Evolutionary conservation across 768 basidiomycete species (phyloP), one percentile per base, ranked within the genome.

Genomic region (Suillus sp.): DNA sequence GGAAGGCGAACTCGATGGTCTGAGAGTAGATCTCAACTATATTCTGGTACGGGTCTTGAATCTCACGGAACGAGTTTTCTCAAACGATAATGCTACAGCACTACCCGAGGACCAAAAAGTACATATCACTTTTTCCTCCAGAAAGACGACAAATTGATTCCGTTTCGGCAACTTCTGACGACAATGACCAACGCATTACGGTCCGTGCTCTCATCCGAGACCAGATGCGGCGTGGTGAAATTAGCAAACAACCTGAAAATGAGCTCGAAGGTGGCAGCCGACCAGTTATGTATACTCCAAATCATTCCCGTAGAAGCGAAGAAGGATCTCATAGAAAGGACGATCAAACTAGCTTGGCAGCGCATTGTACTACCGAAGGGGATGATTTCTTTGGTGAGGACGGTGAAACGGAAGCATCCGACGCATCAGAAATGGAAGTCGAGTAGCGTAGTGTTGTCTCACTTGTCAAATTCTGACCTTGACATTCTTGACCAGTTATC

Each of bases 21-120:
- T 92, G 18, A 83, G 96, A n/a, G 83, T 96, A 16, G 94, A 96
- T 72, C 80, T 97, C 51, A 95, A 96, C 73, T 99, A 98, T 72
- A 86, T 96, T 57, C 72, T 95, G 74, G 95, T 95, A 66, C 63
- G 77, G 74, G 37, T 57, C 56, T 40, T 10, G 27, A 57, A 27
- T 30, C 16, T 34, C 10, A 43, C 47, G 7, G 3, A n/a, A 40
- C 32, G 38, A 43, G 18, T 16, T 27, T 34, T 42, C 40, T n/a
- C 13, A 13, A 40, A 16, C 30, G 45, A 42, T 34, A n/a, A 22
- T 40, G 16, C 16, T 60, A 30, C 64, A 94, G 92, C 86, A 93
- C 73, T 95, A 90, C 73, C 93, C 93, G 6, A 94, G 91, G 74
- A 79, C 83, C 13, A 85, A 88, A 71, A 96, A 93, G 79, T 97